Base-by-base conservation (phyloP, 106 monocot species). In the Platanthera zijinensis region DNA sequence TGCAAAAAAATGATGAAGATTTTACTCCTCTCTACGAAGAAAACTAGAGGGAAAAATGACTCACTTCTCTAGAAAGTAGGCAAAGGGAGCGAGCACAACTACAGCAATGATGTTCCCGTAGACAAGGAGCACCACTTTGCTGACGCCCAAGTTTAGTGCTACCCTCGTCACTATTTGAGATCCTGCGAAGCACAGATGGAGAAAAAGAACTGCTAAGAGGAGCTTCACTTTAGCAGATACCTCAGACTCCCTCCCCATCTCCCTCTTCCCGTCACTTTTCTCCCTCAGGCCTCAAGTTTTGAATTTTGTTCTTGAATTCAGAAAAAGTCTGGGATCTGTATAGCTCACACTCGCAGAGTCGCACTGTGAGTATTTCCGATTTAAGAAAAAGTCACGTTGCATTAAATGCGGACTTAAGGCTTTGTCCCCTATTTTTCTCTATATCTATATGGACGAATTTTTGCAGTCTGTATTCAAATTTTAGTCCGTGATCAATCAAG, bases 41-140 rank as follows among this genome's bases (percentile, higher is more conserved):
- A 53, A 53, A 53, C 8, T 10, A 53, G 14, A 53, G 6, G 4
- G 4, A 8, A 53, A 8, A 53, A 3, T 5, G 9, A 76, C 74
- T 70, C 77, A 93, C 93, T 93, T 90, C 62, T 93, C 93, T 19
- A 93, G 69, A 61, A 93, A 88, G 71, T 88, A 93, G 52, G 93
- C 93, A 78, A 88, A 93, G 45, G 93, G 93, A 18, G 86, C 85
- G 75, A 93, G 72, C 70, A 93, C 79, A 49, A 83, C 49, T 66
- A 93, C 62, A 75, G 93, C 90, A 72, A 93, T 84, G 76, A 76
- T 47, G 72, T 93, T 93, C 76, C 90, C 90, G 52, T 93, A 93
- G 0, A 90, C 85, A 18, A 83, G 51, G 80, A 93, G 90, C 22
- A 90, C 93, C 48, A 93, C 59, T 64, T 87, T 83, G 76, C 90